Evolutionary conservation across 1,139 yeast genomes (phyloP), one percentile per base, ranked within the genome.

Genomic region (Taphrina populina): DNA sequence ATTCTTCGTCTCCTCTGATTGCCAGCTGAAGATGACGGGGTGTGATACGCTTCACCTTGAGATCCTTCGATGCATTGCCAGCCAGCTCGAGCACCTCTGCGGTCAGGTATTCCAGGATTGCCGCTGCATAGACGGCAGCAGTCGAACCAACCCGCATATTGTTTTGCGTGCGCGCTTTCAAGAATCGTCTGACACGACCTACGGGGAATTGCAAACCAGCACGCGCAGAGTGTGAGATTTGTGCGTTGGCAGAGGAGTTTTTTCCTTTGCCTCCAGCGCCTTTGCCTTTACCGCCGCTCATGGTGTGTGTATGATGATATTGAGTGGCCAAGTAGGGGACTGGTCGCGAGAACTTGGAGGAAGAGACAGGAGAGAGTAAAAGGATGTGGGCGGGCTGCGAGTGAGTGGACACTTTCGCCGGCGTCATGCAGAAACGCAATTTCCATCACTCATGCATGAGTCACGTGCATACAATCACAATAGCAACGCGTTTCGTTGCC

Each of bases 31-130:
- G 78, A 72, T 94, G 98, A 75, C 98, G 86, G 65, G 99, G 99
- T 37, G 97, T 90, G 72, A 92, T 92, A 81, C 99, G 87, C 78
- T 94, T 88, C 69, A 92, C 95, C 75, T 92, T 90, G 75, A 92
- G 81, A 72, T 94, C 98, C 75, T 92, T 90, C 62, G 98, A 98
- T 30, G 98, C 98, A 70, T 92, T 90, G 70, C 99, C 98, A 44
- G 99, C 98, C 76, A 92, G 80, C 76, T 92, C 99, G 71, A 92
- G 81, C 55, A 92, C 96, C 76, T 92, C 99, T 47, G 99, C 98
- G 57, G 98, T 92, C 71, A 92, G 79, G 73, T 92, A 92, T 72
- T 92, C 99, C 68, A 92, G 78, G 52, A 92, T 98, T 2, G 98
- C 97, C 58, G 99, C 90, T 67, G 92, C 79, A 73, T 90, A 92